Conservation (phyloP, 176 grass and related monocot genomes). For the Lolium rigidum region DNA sequence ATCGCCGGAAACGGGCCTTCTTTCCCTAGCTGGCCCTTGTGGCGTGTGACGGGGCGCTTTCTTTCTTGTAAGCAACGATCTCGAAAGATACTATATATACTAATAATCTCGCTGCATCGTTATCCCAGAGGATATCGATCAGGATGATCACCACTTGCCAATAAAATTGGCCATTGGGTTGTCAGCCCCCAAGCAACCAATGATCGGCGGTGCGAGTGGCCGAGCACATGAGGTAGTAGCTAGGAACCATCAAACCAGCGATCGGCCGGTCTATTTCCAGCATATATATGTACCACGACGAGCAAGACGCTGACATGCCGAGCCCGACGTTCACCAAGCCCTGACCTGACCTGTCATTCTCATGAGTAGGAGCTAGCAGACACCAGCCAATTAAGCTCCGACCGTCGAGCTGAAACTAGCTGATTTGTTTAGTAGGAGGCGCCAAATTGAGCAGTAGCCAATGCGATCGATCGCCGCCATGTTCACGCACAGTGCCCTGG, state of each 20-base stretch:
- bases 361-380: background rate
- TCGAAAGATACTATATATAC: background rate
- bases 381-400: background rate
- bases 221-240: background rate
- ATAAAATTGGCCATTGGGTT: background rate
- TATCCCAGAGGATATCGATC: constrained; percentile 4
- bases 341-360: background rate
- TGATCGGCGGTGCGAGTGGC: background rate
- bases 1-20: background rate
- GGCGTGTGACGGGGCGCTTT: background rate
- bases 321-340: background rate
- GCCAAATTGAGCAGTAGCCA: background rate
- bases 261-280: background rate
- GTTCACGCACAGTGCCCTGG: background rate
- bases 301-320: background rate
- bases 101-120: background rate
- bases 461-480: background rate
- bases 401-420: background rate
- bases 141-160: constrained; percentile 8
- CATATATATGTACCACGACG: background rate
- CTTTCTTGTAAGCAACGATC: background rate
- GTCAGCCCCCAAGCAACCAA: constrained; percentile 4
- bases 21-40: background rate
- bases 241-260: background rate
- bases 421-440: background rate